Base-by-base conservation (phyloP, 441 rosid species). In the Corymbia calophylla region DNA sequence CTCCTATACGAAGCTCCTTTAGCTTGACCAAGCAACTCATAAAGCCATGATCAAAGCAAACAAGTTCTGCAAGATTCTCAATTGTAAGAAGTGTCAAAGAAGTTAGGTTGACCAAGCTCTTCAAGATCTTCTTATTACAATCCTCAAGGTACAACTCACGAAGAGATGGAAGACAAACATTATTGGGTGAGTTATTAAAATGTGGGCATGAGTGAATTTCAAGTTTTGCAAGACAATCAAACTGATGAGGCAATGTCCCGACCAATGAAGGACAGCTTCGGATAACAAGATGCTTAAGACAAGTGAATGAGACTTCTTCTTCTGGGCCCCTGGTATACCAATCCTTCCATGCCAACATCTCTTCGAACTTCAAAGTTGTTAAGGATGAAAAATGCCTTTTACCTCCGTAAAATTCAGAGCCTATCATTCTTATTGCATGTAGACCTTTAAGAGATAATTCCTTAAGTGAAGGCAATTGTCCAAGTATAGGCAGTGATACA, bases 321-420 rank as follows among this genome's bases (percentile, higher is more conserved):
- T 70, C 2, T 9, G 1, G 1, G 48, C 4, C 2, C 47, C 48
- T 8, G 2, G 0, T 48, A 35, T 32, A 35, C 49, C 49, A 73
- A 9, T 73, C 82, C 82, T 39, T 73, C 82, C 49, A 73, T 19
- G 82, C 29, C 49, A 35, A 35, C 82, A 73, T 73, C 48, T 73
- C 29, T 6, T 19, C 2, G 1, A 73, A 73, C 82, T 35, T 19
- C 49, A 73, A 73, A 35, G 27, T 73, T 2, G 29, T 21, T 73
- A 73, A 19, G 29, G 29, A 73, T 35, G 82, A 1, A 10, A 35
- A 73, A 73, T 49, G 29, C 15, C 15, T 73, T 19, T 1, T 9
- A 21, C 29, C 29, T 73, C 49, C 16, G 0, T 73, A 73, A 32
- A 73, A 73, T 35, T 35, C 29, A 1, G 1, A 35, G 25, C 48